Evolutionary conservation across 495 filamentous ascomycete species (phyloP).

Genomic region (Neurospora tetraspora): DNA sequence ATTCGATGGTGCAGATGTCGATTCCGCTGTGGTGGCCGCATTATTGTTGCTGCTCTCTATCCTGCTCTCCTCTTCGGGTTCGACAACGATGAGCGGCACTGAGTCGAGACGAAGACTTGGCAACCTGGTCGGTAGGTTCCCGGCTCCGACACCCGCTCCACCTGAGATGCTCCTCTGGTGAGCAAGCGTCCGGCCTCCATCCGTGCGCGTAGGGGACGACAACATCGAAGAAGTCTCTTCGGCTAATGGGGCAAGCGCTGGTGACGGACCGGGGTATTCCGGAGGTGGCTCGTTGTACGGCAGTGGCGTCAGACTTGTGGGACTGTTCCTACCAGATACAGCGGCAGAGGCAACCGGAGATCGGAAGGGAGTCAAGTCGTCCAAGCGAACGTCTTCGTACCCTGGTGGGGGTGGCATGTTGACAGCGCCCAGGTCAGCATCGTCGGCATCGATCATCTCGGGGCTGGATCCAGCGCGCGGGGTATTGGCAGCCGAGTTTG

Average conservation of each 20-base stretch:
- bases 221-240: not conserved
- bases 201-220: not conserved
- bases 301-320: not conserved
- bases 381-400: conserved; percentile 46
- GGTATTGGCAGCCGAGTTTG: conserved; percentile 18
- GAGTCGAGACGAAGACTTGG: not conserved
- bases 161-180: not conserved
- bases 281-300: conserved; percentile 37
- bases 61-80: not conserved
- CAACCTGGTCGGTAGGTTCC: not conserved
- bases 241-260: not conserved
- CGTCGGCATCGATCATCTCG: conserved; percentile 33
- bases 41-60: not conserved
- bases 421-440: conserved; percentile 37
- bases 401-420: conserved; percentile 41
- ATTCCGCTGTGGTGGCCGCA: not conserved
- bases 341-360: conserved; percentile 15
- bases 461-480: conserved; percentile 27
- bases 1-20: not conserved
- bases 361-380: conserved; percentile 23
- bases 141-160: not conserved
- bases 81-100: not conserved
- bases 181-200: not conserved
- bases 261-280: conserved; percentile 32
- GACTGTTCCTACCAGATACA: conserved; percentile 25